Conservation (phyloP, 805 yeast species). For the Saturnispora silvae region DNA sequence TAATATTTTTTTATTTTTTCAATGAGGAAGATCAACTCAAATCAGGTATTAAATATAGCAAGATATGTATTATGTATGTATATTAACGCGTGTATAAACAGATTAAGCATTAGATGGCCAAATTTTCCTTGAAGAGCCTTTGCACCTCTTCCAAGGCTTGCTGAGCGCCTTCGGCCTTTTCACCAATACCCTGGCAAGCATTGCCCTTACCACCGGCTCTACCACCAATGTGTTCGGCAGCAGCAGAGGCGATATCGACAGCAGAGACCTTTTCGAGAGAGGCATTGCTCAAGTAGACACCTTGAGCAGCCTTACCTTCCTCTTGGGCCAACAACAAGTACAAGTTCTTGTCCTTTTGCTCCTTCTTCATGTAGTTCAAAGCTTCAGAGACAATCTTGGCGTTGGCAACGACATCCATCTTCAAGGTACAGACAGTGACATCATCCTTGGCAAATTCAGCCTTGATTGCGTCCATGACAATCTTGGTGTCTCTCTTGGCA, state of each 20-base stretch:
- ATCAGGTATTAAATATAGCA: too few relatives aligned
- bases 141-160: slow-evolving; percentile 53
- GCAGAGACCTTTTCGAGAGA: slow-evolving; percentile 62
- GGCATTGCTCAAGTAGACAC: slow-evolving; percentile 73
- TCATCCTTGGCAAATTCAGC: slow-evolving; percentile 51
- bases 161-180: slow-evolving; percentile 55
- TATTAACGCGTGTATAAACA: not conserved
- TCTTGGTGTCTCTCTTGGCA: slow-evolving; percentile 82
- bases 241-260: slow-evolving; percentile 62
- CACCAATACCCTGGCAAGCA: slow-evolving; percentile 95
- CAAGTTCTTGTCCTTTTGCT: slow-evolving; percentile 61
- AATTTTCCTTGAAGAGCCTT: slow-evolving; percentile 5
- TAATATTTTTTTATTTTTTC: too few relatives aligned
- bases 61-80: too few relatives aligned
- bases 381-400: slow-evolving; percentile 95
- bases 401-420: slow-evolving; percentile 62
- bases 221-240: slow-evolving; percentile 76
- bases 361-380: slow-evolving; percentile 69
- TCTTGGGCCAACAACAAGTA: slow-evolving; percentile 65
- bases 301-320: slow-evolving; percentile 78
- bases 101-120: slow-evolving; percentile 1
- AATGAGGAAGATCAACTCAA: too few relatives aligned
- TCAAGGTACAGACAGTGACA: slow-evolving; percentile 50
- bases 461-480: slow-evolving; percentile 67
- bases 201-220: slow-evolving; percentile 98